A percentile compares a stretch with the other conserved stretches of the same genome.
Evolutionary conservation across 768 basidiomycete species (phyloP).

Genomic region (Hortiboletus flavorubellus): DNA sequence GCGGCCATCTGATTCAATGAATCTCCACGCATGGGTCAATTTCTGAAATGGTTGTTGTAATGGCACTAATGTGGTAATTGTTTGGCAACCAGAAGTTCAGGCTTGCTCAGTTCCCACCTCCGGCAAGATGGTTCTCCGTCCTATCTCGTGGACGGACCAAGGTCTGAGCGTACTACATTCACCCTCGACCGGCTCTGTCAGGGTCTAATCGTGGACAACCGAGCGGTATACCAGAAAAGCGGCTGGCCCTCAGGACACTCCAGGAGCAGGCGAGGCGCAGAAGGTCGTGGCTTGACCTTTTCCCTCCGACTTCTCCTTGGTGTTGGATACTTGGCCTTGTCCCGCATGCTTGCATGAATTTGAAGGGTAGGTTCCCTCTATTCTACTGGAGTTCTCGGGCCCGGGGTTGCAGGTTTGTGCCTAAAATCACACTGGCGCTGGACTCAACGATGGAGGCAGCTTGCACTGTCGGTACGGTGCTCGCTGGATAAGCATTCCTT

Average conservation of each 20-base stretch:
- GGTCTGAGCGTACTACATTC: constrained; percentile 67
- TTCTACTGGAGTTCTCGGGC: background rate
- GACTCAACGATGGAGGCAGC: background rate
- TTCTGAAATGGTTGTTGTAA: too few relatives aligned
- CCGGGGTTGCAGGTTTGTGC: background rate
- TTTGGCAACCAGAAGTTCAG: background rate
- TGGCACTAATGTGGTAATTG: background rate
- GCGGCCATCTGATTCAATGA: too few relatives aligned
- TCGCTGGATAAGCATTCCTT: background rate
- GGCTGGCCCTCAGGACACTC: constrained; percentile 40
- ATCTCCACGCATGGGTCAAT: background rate
- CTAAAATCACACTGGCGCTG: background rate
- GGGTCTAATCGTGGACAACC: constrained; percentile 53
- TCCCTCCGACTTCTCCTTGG: constrained; percentile 9
- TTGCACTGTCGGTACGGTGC: background rate
- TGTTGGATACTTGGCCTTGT: constrained; percentile 9
- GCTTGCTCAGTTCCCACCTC: constrained; percentile 37
- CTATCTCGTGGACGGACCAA: constrained; percentile 66
- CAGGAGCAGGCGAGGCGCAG: constrained; percentile 11
- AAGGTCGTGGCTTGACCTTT: constrained; percentile 13
- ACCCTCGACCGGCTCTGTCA: constrained; percentile 59
- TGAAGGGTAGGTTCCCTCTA: background rate
- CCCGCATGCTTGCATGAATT: background rate
- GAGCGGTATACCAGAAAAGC: constrained; percentile 67
- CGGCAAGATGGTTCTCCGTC: constrained; percentile 38